Percentiles rank a stretch among this genome's conserved stretches.
phyloP scores from a whole-genome alignment of 2,329 filamentous ascomycete genomes.

The Pseudonectria buxi region DNA sequence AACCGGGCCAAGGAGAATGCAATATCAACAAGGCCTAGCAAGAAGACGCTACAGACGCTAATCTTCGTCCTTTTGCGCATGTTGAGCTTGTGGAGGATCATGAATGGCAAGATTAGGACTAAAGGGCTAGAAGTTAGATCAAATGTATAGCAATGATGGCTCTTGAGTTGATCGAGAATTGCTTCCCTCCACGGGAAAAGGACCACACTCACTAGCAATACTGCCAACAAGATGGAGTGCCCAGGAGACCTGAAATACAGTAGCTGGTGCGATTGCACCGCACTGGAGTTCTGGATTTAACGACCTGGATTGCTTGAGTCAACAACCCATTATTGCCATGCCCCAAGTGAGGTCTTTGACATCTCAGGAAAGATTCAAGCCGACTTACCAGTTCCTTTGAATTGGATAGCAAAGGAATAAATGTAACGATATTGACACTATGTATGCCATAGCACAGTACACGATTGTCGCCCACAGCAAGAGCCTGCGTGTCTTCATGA shows the following conservation, averaged over 20 bases:
- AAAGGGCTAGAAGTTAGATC: neutral
- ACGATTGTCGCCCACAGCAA: conserved; percentile 2
- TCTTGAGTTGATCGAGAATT: no score
- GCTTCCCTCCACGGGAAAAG: no score
- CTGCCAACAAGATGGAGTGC: conserved; percentile 8
- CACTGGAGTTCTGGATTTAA: conserved; percentile 2
- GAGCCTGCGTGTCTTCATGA: conserved; percentile 11
- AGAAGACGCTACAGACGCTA: conserved; percentile 12
- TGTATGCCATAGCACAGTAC: conserved; percentile 4
- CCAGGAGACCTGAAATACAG: conserved; percentile 11
- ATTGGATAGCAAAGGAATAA: conserved; percentile 13
- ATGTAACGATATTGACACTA: conserved; percentile 3
- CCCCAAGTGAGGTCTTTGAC: no score
- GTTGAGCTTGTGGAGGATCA: conserved; percentile 9
- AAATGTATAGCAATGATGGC: no score
- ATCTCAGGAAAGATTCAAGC: no score
- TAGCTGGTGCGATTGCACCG: neutral
- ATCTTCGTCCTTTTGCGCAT: conserved; percentile 9
- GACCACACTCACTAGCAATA: conserved; percentile 4
- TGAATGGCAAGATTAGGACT: conserved; percentile 10
- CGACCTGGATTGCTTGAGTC: no score
- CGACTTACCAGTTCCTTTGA: conserved; percentile 10
- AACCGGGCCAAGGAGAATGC: conserved; percentile 14
- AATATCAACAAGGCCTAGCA: conserved; percentile 13
- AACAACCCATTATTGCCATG: no score